Conservation (phyloP, 108 stramenopile species). For the Mediolabrus comicus region DNA sequence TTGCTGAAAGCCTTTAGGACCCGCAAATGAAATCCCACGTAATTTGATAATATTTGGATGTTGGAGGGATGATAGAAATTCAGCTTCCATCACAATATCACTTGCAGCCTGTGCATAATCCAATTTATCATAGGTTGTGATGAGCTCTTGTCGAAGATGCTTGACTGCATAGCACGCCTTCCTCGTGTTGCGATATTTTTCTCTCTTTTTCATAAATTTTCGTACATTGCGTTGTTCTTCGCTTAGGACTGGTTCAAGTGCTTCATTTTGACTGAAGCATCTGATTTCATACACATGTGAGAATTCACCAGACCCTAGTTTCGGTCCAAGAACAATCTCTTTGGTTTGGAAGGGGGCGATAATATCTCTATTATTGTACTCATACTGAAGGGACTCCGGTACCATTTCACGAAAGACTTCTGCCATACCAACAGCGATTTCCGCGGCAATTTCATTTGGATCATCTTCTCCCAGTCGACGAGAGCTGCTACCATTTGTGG, state of each 20-base stretch:
- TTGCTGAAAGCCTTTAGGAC: conserved; percentile 9
- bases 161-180: conserved; percentile 11
- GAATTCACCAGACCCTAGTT: conserved; percentile 29
- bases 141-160: conserved; percentile 1
- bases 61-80: conserved; percentile 5
- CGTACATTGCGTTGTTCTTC: not conserved
- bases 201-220: conserved; percentile 1
- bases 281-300: conserved; percentile 22
- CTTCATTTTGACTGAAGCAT: not conserved
- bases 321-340: conserved; percentile 22
- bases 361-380: conserved; percentile 5
- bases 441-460: conserved; percentile 9
- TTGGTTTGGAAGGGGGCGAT: conserved; percentile 10
- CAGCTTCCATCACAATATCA: conserved; percentile 20
- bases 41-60: conserved; percentile 31
- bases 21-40: conserved; percentile 18
- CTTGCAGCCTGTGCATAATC: conserved; percentile 15
- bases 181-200: conserved; percentile 4
- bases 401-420: conserved; percentile 5
- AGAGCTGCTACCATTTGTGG: not conserved
- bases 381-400: conserved; percentile 1
- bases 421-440: conserved; percentile 1
- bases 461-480: not conserved
- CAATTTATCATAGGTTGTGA: not conserved
- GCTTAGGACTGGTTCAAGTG: not conserved